Conservation (phyloP, 2,329 filamentous ascomycete species). For the Fulvia fulva region DNA sequence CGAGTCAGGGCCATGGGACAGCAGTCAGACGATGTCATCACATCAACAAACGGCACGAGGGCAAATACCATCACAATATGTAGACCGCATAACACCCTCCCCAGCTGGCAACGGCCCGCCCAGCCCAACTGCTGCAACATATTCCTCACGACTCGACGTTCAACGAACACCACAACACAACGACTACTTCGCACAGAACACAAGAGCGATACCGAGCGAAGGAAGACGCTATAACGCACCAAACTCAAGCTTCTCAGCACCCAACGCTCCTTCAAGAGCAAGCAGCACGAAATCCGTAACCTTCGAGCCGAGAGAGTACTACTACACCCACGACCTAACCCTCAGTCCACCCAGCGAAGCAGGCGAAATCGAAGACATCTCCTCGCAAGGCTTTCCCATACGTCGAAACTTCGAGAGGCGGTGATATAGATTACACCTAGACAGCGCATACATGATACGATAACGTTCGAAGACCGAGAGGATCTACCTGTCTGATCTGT, state of each 20-base stretch:
- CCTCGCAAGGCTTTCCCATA: not conserved
- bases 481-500: too few species aligned
- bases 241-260: slow-evolving; percentile 13
- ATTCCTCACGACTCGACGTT: not conserved
- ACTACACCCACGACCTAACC: slow-evolving; percentile 9
- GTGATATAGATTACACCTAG: not conserved
- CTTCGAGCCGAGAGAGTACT: slow-evolving; percentile 11
- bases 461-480: too few species aligned
- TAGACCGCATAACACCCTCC: slow-evolving; percentile 16
- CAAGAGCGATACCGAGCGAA: not conserved
- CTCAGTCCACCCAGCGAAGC: slow-evolving; percentile 20
- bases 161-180: not conserved
- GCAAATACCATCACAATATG: slow-evolving; percentile 14
- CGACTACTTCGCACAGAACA: slow-evolving; percentile 9
- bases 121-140: not conserved
- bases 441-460: not conserved
- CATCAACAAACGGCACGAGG: slow-evolving; percentile 3
- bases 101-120: not conserved
- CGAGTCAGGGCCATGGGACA: not conserved
- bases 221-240: slow-evolving; percentile 12
- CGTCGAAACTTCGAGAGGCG: not conserved
- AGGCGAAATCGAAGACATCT: slow-evolving; percentile 13
- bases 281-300: slow-evolving; percentile 11
- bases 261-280: slow-evolving; percentile 4
- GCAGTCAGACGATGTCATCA: not conserved